Base-by-base conservation (phyloP, 1,139 yeast species). In the Kodamaea alishanica region DNA sequence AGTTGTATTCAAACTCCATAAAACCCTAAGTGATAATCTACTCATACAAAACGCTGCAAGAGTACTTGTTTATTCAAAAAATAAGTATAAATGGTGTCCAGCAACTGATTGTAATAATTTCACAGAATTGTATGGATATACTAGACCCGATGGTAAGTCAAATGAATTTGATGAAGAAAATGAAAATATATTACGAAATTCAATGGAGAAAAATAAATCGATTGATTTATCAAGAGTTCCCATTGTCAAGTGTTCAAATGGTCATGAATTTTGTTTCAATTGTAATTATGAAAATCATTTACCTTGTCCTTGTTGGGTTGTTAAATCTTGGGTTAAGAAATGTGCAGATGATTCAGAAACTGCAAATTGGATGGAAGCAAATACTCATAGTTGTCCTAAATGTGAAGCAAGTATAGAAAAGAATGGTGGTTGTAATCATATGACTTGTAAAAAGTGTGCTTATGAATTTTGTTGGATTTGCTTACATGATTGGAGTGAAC, bases 401-500 rank as follows among this genome's bases (percentile, higher is more conserved):
- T 83, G 92, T 60, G 61, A 58, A 15, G 57, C 81, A 0, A 47
- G 52, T 1, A 82, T 82, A 44, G 89, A 86, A 53, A 85, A 90
- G 56, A 84, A 84, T 56, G 97, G 97, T 25, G 97, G 97, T 0
- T 92, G 97, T 62, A 90, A 92, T 62, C 98, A 92, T 63, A 90
- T 92, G 96, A 75, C 81, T 0, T 92, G 99, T 59, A 69, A 77
- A 5, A 83, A 81, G 45, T 92, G 99, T 60, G 58, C 60, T 8
- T 65, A 78, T 56, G 87, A 90, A 54, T 92, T 89, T 58, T 92
- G 99, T 58, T 92, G 99, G 99, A 81, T 89, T 35, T 92, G 99
- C 60, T 60, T 79, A 50, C 83, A 82, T 6, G 73, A 69, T 26
- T 94, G 98, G 98, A 54, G 57, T 1, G 65, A 64, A n/a, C 98